Evolutionary conservation across 2,329 filamentous ascomycete species (phyloP).

Genomic region (Sporothrix sp.): DNA sequence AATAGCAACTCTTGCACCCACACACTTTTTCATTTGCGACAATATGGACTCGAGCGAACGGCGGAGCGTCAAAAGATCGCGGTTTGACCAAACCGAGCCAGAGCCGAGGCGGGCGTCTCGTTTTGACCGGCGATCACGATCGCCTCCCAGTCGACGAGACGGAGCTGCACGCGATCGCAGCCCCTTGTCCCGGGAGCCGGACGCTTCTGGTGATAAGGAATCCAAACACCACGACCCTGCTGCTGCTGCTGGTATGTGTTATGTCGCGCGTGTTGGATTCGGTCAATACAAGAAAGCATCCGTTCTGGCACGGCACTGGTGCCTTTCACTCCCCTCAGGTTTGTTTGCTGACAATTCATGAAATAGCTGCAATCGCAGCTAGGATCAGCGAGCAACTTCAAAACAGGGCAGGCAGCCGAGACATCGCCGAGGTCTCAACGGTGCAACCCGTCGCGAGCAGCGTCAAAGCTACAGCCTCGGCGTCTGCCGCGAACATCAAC

Average conservation of each 20-base stretch:
- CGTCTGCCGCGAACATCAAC: constrained; percentile 52
- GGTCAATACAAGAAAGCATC: too few species aligned
- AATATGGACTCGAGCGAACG: constrained; percentile 70
- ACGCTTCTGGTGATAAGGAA: constrained; percentile 29
- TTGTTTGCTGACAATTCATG: constrained; percentile 15
- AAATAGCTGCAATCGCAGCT: constrained; percentile 78
- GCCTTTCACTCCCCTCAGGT: too few species aligned
- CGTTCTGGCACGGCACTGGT: too few species aligned
- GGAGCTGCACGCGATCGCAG: constrained; percentile 72
- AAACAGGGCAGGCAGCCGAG: constrained; percentile 80
- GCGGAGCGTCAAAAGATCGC: constrained; percentile 68
- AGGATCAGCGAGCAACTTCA: constrained; percentile 76
- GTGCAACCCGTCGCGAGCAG: constrained; percentile 44
- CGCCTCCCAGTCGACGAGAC: constrained; percentile 57
- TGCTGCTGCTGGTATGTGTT: constrained; percentile 60
- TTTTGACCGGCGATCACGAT: constrained; percentile 88
- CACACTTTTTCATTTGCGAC: neutral
- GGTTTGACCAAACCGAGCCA: constrained; percentile 86
- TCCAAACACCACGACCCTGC: constrained; percentile 52
- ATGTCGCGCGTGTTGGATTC: neutral
- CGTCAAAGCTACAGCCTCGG: constrained; percentile 29
- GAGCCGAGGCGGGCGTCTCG: constrained; percentile 67
- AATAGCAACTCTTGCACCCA: too few species aligned
- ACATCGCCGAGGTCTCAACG: constrained; percentile 81
- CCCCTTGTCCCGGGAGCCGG: constrained; percentile 47